Evolutionary conservation across 176 grass and related monocot genomes (phyloP).

Genomic region (Oryza australiensis): DNA sequence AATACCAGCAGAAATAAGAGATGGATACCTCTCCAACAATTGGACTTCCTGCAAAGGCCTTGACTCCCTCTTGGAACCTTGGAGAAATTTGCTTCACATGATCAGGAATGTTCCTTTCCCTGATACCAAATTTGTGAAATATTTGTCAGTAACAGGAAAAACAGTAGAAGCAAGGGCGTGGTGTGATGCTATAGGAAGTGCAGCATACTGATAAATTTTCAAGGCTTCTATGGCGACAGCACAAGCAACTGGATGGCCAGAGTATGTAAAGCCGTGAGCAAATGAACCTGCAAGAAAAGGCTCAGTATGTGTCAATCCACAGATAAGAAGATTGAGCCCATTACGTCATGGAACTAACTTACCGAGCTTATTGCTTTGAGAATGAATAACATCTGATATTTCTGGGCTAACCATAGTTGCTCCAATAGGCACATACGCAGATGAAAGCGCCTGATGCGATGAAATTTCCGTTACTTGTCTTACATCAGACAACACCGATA

Average conservation of each 20-base stretch:
- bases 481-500: neutral
- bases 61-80: slow-evolving; percentile 79
- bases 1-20: slow-evolving; percentile 22
- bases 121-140: slow-evolving; percentile 39
- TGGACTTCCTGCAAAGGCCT: slow-evolving; percentile 70
- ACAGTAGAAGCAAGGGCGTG: neutral
- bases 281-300: slow-evolving; percentile 67
- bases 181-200: neutral
- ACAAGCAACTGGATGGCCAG: slow-evolving; percentile 86
- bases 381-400: slow-evolving; percentile 85
- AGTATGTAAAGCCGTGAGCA: slow-evolving; percentile 97
- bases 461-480: slow-evolving; percentile 24
- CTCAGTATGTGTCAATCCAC: slow-evolving; percentile 1
- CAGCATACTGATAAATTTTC: slow-evolving; percentile 71
- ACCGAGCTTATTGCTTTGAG: slow-evolving; percentile 98
- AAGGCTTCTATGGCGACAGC: slow-evolving; percentile 89
- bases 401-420: slow-evolving; percentile 88
- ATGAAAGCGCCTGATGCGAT: slow-evolving; percentile 80
- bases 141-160: slow-evolving; percentile 27
- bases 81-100: slow-evolving; percentile 69
- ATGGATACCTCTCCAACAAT: slow-evolving; percentile 88
- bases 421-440: slow-evolving; percentile 88
- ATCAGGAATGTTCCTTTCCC: slow-evolving; percentile 83
- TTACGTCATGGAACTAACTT: slow-evolving; percentile 22
- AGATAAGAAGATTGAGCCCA: slow-evolving; percentile 6